phyloP scores from a whole-genome alignment of 257 asterid species.

The Ilex aquifolium region DNA sequence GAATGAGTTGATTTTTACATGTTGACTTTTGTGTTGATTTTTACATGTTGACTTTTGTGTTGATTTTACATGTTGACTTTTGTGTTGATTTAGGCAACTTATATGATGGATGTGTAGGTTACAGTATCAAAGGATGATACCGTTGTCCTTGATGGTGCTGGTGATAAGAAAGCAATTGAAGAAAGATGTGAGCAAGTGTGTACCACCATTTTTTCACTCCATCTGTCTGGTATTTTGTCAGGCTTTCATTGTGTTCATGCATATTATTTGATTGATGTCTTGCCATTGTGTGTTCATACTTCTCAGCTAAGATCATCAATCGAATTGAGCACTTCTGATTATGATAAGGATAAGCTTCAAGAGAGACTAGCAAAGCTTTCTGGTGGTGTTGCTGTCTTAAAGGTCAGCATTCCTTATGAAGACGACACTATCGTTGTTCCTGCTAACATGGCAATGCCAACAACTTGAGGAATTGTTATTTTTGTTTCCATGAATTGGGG shows the following conservation, averaged over 20 bases:
- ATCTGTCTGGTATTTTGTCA: not conserved
- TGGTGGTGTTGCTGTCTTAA: not conserved
- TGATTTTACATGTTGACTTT: not conserved
- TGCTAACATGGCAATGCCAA: too few relatives aligned
- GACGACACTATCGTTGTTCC: too few relatives aligned
- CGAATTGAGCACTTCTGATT: not conserved
- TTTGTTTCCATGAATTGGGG: not conserved
- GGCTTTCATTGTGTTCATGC: not conserved
- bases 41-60: not conserved
- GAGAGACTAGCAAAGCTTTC: constrained; percentile 1
- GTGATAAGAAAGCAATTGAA: not conserved
- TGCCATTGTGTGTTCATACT: not conserved
- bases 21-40: not conserved
- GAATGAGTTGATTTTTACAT: not conserved
- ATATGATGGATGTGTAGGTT: not conserved
- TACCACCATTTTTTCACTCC: not conserved
- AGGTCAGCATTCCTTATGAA: not conserved
- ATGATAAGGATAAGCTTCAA: not conserved
- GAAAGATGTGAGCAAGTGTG: not conserved
- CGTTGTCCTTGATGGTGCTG: not conserved
- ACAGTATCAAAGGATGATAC: not conserved
- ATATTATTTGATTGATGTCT: not conserved
- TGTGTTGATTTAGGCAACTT: not conserved
- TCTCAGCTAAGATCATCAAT: not conserved
- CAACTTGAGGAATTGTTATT: not conserved